phyloP scores from a whole-genome alignment of 257 asterid species.

The Leptodermis oblonga region DNA sequence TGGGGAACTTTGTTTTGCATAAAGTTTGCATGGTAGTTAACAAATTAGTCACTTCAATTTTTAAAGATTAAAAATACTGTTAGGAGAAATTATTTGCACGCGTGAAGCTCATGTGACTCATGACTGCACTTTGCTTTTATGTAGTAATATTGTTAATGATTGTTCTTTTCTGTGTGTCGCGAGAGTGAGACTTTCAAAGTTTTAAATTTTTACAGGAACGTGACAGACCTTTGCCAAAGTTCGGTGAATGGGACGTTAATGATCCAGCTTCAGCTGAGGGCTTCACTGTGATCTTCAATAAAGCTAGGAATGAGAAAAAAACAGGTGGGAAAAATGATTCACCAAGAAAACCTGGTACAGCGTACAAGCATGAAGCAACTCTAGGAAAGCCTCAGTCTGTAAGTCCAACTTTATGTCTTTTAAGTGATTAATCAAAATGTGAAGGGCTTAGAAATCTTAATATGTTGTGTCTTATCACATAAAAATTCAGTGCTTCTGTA shows the following conservation, averaged over 20 bases:
- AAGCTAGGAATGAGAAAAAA: conserved; percentile 57
- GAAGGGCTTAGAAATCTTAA: not conserved
- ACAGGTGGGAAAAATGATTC: conserved; percentile 55
- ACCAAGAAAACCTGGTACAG: conserved; percentile 43
- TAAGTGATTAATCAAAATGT: not conserved
- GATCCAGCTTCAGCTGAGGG: conserved; percentile 71
- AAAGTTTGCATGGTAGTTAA: too few species aligned
- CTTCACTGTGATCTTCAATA: conserved; percentile 61
- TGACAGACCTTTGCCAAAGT: conserved; percentile 61
- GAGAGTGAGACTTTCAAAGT: not conserved
- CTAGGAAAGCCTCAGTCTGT: conserved; percentile 71
- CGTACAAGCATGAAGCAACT: conserved; percentile 41
- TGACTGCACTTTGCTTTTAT: not conserved
- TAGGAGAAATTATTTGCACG: too few species aligned
- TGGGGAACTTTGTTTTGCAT: too few species aligned
- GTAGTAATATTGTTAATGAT: not conserved
- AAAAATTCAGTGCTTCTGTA: not conserved
- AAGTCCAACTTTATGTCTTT: conserved; percentile 23
- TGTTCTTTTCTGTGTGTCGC: not conserved
- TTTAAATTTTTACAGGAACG: conserved; percentile 29
- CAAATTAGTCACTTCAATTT: too few species aligned
- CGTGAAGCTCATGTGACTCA: not conserved
- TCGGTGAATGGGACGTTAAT: conserved; percentile 76
- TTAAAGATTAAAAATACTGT: too few species aligned
- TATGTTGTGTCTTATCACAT: not conserved